A percentile compares a stretch with the other conserved stretches of the same genome.
These are phyloP conservation scores for Termitomyces sp. DNA, from an alignment of 768 basidiomycete genomes.

Conservation along the genomic window DNA sequence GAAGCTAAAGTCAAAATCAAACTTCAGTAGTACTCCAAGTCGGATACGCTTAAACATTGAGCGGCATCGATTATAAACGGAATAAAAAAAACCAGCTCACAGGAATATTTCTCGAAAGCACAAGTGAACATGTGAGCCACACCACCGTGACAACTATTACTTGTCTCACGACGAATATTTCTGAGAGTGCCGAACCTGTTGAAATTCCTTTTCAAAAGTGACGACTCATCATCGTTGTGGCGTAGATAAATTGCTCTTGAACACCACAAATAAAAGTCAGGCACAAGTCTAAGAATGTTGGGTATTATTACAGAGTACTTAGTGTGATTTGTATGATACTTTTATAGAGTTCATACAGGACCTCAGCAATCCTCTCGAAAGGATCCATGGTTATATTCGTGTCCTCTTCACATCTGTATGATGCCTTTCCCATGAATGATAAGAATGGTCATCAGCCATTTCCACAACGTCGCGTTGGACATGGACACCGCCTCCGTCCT, in stretches of 20 bases:
- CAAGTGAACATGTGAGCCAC: neutral
- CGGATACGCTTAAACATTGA: neutral
- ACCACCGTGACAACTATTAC: too few species aligned
- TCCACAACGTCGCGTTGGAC: conserved; percentile 13
- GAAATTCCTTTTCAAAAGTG: too few species aligned
- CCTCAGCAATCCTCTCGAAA: neutral
- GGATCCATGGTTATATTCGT: neutral
- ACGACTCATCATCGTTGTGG: too few species aligned
- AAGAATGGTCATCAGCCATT: conserved; percentile 12
- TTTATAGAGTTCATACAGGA: neutral
- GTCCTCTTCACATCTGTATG: conserved; percentile 2
- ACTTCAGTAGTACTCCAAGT: too few species aligned
- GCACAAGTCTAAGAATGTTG: neutral
- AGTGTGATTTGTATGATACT: neutral
- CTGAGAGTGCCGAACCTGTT: too few species aligned
- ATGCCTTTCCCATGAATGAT: conserved; percentile 9
- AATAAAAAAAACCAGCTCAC: neutral
- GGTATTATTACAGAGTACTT: neutral
- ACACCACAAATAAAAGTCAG: neutral
- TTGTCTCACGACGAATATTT: too few species aligned
- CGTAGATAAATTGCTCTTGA: too few species aligned
- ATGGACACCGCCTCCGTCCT: conserved; percentile 10
- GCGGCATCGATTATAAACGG: neutral
- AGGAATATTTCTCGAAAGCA: neutral
- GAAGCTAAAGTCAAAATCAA: too few species aligned